These are phyloP conservation scores for Umbelopsis sp. DNA, from an alignment of 192 early-diverging fungal genomes.

Conservation along the genomic window DNA sequence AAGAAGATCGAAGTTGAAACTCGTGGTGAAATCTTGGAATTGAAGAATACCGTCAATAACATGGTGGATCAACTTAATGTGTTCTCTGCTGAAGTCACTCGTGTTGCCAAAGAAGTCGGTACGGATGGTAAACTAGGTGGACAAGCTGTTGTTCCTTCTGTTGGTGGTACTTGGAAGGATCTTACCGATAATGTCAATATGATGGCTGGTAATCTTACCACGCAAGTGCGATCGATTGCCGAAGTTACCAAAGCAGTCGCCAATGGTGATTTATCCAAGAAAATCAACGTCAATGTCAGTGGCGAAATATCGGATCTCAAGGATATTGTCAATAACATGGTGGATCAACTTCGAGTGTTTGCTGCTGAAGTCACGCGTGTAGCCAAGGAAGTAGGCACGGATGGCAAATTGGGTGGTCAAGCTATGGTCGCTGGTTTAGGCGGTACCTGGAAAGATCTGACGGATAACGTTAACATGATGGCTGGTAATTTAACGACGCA, in stretches of 20 bases:
- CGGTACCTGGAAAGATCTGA: constrained; percentile 59
- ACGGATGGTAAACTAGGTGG: constrained; percentile 10
- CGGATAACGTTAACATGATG: constrained; percentile 60
- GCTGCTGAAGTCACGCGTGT: constrained; percentile 66
- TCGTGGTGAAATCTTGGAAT: constrained; percentile 67
- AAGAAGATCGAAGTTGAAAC: constrained; percentile 64
- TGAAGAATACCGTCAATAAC: constrained; percentile 82
- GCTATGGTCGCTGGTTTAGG: constrained; percentile 52
- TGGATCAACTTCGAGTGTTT: constrained; percentile 50
- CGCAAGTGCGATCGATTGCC: constrained; percentile 52
- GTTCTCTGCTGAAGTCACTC: constrained; percentile 38
- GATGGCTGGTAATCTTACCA: constrained; percentile 55
- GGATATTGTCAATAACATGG: constrained; percentile 64
- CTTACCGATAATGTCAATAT: constrained; percentile 56
- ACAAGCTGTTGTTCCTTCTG: constrained; percentile 58
- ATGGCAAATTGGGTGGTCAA: constrained; percentile 61
- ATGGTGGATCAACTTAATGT: constrained; percentile 72
- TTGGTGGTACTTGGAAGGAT: constrained; percentile 55
- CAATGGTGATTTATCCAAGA: constrained; percentile 46
- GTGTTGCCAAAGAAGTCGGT: constrained; percentile 14
- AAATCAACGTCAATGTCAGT: constrained; percentile 61
- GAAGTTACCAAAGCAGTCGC: constrained; percentile 50
- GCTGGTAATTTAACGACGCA: constrained; percentile 53
- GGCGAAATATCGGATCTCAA: constrained; percentile 65
- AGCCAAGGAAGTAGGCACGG: constrained; percentile 65